Percentiles rank a stretch among this genome's conserved stretches.
These are phyloP conservation scores for Vaucheria bursata DNA, from an alignment of 352 stramenopile genomes.

Conservation along the genomic window DNA sequence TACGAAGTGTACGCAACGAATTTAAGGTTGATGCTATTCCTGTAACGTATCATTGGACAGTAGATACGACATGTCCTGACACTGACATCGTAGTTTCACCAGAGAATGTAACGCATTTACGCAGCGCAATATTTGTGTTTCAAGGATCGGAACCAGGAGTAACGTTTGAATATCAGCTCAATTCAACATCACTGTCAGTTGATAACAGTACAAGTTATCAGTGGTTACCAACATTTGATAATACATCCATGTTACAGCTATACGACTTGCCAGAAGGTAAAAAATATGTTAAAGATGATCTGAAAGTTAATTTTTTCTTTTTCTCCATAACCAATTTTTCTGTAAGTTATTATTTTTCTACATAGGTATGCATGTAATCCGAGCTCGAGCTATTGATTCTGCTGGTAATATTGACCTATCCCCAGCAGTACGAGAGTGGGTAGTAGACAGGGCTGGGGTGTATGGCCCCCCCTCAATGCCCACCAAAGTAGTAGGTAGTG, in stretches of 20 bases:
- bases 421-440: conserved; percentile 28
- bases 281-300: too few species aligned
- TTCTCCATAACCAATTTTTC: too few species aligned
- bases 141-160: conserved; percentile 12
- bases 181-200: neutral
- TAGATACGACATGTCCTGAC: conserved; percentile 33
- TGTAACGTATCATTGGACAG: conserved; percentile 10
- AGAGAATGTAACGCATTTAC: conserved; percentile 29
- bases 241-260: conserved; percentile 24
- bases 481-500: conserved; percentile 23
- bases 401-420: conserved; percentile 35
- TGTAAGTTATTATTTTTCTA: too few species aligned
- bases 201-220: neutral
- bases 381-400: conserved; percentile 25
- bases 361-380: conserved; percentile 17
- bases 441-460: conserved; percentile 34
- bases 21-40: neutral
- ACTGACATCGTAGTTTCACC: conserved; percentile 35
- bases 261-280: conserved; percentile 18
- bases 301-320: neutral
- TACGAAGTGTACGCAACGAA: neutral
- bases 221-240: neutral
- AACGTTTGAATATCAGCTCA: conserved; percentile 28
- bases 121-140: conserved; percentile 23
- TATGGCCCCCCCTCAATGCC: conserved; percentile 34